phyloP scores from a whole-genome alignment of 495 filamentous ascomycete genomes.

The Neurospora discreta region DNA sequence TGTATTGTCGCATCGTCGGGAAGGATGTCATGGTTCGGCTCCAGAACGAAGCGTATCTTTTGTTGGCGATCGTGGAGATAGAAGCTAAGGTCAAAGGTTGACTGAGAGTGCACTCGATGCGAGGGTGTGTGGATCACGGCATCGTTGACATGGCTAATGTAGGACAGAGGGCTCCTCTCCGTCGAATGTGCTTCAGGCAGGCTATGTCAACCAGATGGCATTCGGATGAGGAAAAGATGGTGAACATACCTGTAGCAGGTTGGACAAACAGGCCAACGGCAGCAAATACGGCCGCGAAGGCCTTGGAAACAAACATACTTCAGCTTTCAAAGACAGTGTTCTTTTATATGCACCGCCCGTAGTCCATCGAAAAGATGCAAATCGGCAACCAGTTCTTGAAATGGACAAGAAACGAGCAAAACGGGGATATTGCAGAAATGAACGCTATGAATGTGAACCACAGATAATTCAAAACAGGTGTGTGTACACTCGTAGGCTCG shows the following conservation, averaged over 20 bases:
- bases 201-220: conserved; percentile 2
- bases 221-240: not conserved
- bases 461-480: not conserved
- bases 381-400: not conserved
- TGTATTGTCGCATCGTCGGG: conserved; percentile 61
- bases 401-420: not conserved
- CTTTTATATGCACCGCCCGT: not conserved
- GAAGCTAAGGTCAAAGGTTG: conserved; percentile 77
- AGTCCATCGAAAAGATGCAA: not conserved
- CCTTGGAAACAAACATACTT: conserved; percentile 25
- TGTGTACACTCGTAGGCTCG: not conserved
- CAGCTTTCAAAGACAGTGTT: not conserved
- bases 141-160: conserved; percentile 63
- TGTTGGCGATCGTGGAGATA: conserved; percentile 54
- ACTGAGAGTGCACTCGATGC: conserved; percentile 64
- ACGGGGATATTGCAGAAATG: not conserved
- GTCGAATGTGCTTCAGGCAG: conserved; percentile 52
- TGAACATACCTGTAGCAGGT: conserved; percentile 18
- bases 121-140: conserved; percentile 67
- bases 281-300: conserved; percentile 23
- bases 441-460: not conserved
- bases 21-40: conserved; percentile 89
- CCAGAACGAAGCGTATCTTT: conserved; percentile 65
- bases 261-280: conserved; percentile 20
- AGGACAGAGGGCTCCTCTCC: conserved; percentile 62